These are phyloP conservation scores for Lolium rigidum DNA, from an alignment of 176 grass and related monocot species.

Conservation along the genomic window DNA sequence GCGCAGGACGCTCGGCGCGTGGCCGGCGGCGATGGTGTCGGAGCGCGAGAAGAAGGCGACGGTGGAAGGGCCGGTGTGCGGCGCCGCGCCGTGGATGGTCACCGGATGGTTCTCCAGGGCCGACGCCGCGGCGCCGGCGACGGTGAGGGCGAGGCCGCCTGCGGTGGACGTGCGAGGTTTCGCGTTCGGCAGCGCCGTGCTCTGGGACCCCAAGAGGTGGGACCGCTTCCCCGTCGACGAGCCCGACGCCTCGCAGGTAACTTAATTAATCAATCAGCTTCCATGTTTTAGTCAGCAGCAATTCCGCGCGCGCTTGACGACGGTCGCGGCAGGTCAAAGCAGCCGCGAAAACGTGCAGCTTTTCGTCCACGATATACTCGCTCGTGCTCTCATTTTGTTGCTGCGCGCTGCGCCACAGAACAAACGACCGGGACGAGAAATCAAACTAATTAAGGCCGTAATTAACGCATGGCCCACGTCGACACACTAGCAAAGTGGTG, in stretches of 20 bases:
- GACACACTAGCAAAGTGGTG: background rate
- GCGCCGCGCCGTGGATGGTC: background rate
- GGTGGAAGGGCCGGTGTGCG: constrained; percentile 70
- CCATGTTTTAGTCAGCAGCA: background rate
- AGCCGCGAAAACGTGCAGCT: constrained; percentile 14
- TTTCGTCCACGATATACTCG: background rate
- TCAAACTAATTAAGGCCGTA: background rate
- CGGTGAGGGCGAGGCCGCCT: background rate
- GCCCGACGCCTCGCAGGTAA: constrained; percentile 65
- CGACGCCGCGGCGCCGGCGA: background rate
- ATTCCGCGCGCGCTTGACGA: background rate
- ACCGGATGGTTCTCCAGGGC: constrained; percentile 63
- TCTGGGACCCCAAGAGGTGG: constrained; percentile 50
- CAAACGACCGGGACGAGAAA: background rate
- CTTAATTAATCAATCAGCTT: background rate
- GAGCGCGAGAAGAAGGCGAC: constrained; percentile 51
- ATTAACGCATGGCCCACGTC: background rate
- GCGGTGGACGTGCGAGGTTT: constrained; percentile 44
- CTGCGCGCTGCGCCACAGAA: background rate
- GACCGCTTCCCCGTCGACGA: constrained; percentile 61
- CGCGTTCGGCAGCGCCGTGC: constrained; percentile 56
- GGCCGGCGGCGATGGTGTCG: constrained; percentile 80
- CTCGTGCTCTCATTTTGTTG: background rate
- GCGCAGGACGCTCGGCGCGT: constrained; percentile 70
- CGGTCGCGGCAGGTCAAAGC: background rate